A percentile compares a stretch with the other conserved stretches of the same genome.
Conservation (phyloP, 805 yeast species). For the Yamadazyma laniorum region DNA sequence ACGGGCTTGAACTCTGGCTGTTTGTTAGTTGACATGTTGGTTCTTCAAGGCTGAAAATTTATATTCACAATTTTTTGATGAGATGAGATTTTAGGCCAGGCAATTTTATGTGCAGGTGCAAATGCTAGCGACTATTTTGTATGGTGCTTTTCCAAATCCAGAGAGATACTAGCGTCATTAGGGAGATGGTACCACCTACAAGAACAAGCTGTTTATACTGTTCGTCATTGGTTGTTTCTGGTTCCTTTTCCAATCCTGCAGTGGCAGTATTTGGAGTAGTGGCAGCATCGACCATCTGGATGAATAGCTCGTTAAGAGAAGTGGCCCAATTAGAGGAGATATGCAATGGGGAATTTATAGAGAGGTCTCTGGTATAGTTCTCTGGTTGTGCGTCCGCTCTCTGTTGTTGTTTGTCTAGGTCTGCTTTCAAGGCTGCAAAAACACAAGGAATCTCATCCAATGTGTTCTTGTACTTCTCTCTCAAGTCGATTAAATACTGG, state of each 20-base stretch:
- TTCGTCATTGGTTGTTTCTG: slow-evolving; percentile 54
- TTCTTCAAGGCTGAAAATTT: too few species aligned
- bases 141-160: slow-evolving; percentile 61
- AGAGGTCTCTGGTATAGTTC: slow-evolving; percentile 65
- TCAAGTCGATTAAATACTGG: slow-evolving; percentile 71
- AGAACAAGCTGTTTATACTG: slow-evolving; percentile 53
- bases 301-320: slow-evolving; percentile 78
- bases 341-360: slow-evolving; percentile 80
- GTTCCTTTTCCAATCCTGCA: slow-evolving; percentile 62
- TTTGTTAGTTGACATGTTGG: slow-evolving; percentile 5
- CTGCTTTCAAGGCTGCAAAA: slow-evolving; percentile 92
- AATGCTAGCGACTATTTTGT: slow-evolving; percentile 14
- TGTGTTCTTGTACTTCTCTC: slow-evolving; percentile 55
- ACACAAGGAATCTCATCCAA: slow-evolving; percentile 73
- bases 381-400: slow-evolving; percentile 85
- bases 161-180: slow-evolving; percentile 59
- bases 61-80: slow-evolving; percentile 15
- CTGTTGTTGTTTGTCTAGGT: slow-evolving; percentile 93
- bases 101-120: background rate
- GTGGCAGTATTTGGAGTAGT: slow-evolving; percentile 75
- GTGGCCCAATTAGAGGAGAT: slow-evolving; percentile 89
- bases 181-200: slow-evolving; percentile 68
- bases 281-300: slow-evolving; percentile 87
- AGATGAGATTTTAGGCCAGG: slow-evolving; percentile 10
- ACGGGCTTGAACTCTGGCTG: slow-evolving; percentile 56